Conservation (phyloP, 768 basidiomycete genomes). For the Tephrocybe sp. region DNA sequence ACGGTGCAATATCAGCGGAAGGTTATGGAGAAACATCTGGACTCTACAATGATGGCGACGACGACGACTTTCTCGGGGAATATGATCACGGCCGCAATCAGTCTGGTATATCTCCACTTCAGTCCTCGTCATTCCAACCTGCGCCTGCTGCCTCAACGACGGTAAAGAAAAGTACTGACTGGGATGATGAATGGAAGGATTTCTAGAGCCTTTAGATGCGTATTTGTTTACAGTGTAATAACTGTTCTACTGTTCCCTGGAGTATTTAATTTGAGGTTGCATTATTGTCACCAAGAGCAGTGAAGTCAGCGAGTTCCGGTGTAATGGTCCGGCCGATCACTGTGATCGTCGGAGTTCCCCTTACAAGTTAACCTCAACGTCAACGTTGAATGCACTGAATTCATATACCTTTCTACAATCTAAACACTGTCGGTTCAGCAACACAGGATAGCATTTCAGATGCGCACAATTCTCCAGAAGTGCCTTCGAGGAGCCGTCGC, state of each 20-base stretch:
- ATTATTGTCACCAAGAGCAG: no score
- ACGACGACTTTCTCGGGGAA: slow-evolving; percentile 65
- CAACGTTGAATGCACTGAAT: slow-evolving; percentile 7
- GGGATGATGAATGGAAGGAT: slow-evolving; percentile 84
- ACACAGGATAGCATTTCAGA: slow-evolving; percentile 1
- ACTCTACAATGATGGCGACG: slow-evolving; percentile 63
- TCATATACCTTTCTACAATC: slow-evolving; percentile 3
- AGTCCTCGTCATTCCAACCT: slow-evolving; percentile 9
- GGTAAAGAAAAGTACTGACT: slow-evolving; percentile 49
- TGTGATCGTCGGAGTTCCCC: slow-evolving; percentile 24
- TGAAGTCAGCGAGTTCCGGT: not conserved
- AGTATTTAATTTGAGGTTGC: no score
- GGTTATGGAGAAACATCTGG: slow-evolving; percentile 58
- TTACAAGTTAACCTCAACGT: slow-evolving; percentile 6
- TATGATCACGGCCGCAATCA: slow-evolving; percentile 37
- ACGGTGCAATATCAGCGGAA: slow-evolving; percentile 45
- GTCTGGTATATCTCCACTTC: slow-evolving; percentile 18
- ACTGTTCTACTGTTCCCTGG: no score
- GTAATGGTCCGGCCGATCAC: slow-evolving; percentile 34
- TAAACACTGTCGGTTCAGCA: not conserved
- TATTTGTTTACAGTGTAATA: no score
- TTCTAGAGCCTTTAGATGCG: slow-evolving; percentile 43
- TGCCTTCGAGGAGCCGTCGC: slow-evolving; percentile 13
- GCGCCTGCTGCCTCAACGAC: slow-evolving; percentile 12
- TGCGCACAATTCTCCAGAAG: slow-evolving; percentile 21